phyloP scores from a whole-genome alignment of 2,329 filamentous ascomycete genomes.

The Dichotomopilus funicola region DNA sequence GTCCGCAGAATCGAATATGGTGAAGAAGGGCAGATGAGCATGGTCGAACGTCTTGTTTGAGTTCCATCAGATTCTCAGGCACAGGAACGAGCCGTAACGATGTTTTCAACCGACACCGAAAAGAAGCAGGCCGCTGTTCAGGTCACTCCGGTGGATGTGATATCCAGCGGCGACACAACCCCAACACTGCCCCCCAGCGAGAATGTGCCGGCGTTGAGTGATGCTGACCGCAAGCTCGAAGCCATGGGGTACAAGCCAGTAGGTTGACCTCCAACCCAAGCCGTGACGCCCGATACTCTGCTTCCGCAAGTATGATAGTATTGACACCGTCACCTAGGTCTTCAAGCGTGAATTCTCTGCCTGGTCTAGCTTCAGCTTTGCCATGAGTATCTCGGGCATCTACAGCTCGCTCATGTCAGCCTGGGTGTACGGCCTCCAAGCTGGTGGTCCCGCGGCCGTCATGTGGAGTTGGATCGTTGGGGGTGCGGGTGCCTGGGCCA shows the following conservation, averaged over 20 bases:
- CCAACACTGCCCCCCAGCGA: constrained; percentile 7
- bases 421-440: constrained; percentile 44
- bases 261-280: constrained; percentile 1
- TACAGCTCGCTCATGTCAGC: constrained; percentile 49
- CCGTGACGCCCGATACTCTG: neutral
- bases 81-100: neutral
- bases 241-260: constrained; percentile 35
- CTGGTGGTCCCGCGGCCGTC: constrained; percentile 45
- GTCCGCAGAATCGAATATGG: neutral
- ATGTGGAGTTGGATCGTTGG: constrained; percentile 53
- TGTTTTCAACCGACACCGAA: neutral
- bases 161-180: constrained; percentile 3
- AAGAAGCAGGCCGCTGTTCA: constrained; percentile 3
- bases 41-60: neutral
- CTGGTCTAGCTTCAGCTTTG: constrained; percentile 53
- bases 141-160: neutral
- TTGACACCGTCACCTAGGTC: constrained; percentile 32
- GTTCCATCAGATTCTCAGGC: neutral
- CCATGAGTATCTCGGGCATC: constrained; percentile 48
- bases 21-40: neutral
- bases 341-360: constrained; percentile 55
- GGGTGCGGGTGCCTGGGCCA: constrained; percentile 48
- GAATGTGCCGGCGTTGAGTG: constrained; percentile 7
- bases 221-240: constrained; percentile 29
- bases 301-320: neutral